Evolutionary conservation across 352 stramenopile genomes (phyloP), one percentile per base, ranked within the genome.

Genomic region (Globisporangium cystogenes): DNA sequence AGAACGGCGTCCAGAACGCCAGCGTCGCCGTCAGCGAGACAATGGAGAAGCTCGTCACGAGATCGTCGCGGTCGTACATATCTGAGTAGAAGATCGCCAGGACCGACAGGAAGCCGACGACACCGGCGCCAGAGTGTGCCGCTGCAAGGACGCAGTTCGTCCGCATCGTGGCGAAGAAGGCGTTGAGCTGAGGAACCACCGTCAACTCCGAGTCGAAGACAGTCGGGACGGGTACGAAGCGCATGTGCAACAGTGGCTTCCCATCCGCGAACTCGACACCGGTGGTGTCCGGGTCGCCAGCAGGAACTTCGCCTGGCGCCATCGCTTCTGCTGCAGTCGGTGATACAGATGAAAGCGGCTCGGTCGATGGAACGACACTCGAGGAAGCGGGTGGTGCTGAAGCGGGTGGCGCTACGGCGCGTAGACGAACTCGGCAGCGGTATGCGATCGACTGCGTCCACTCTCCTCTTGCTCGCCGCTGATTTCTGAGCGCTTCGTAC

Each of bases 391-490:
- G 4, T 23, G 42, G 12, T 20, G 15, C 4, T 4, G n/a, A 12
- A 26, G 15, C n/a, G 20, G 41, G 4, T 23, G 42, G 12, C 29
- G 15, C 4, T 4, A 48, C 20, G 3, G 14, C 27, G 6, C 26
- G 51, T 8, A 60, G 36, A 20, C 23, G 27, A 3, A 51, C 45
- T 2, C 39, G 37, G 23, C 53, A 58, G 31, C 36, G 50, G 21
- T 62, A 62, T 2, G 49, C 39, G 14, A 33, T 45, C 29, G 49
- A 62, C 23, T 59, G 49, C 12, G 23, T 59, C 24, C 43, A 58
- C 11, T 12, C 2, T 3, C 37, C 23, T 35, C 7, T 14, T 1
- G 14, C 36, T 23, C 26, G 43, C 12, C 21, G 27, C 10, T 40
- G 31, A 3, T 40, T 39, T 12, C 43, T 15, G 2, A 58, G 23